These are phyloP conservation scores for Bipolaris victoriae DNA, from an alignment of 2,329 filamentous ascomycete species.

Conservation along the genomic window DNA sequence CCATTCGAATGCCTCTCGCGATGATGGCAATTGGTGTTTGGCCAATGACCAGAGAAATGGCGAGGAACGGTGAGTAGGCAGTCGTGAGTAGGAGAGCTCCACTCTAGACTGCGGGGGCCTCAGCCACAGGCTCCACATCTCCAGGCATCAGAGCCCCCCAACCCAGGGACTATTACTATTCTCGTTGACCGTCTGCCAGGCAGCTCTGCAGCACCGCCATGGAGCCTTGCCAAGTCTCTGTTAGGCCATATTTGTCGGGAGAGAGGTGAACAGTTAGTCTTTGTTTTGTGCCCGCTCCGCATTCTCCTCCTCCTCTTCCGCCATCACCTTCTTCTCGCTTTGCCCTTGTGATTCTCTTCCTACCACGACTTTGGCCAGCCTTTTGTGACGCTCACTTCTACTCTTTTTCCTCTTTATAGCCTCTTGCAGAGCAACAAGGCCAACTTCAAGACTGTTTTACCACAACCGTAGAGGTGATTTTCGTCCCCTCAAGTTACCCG, in stretches of 20 bases:
- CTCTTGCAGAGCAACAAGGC: too few species aligned
- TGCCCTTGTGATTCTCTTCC: too few species aligned
- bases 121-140: constrained; percentile 20
- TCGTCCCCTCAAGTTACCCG: too few species aligned
- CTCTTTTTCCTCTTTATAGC: too few species aligned
- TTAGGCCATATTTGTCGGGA: constrained; percentile 3
- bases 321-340: too few species aligned
- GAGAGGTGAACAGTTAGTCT: constrained; percentile 4
- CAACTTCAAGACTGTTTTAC: too few species aligned
- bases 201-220: constrained; percentile 16
- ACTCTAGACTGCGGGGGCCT: constrained; percentile 4
- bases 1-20: neutral
- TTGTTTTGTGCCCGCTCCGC: constrained; percentile 1
- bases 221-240: constrained; percentile 20
- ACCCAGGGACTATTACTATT: constrained; percentile 12
- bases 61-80: neutral
- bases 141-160: constrained; percentile 26
- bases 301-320: constrained; percentile 1
- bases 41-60: neutral
- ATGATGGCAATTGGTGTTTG: neutral
- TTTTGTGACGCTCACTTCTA: too few species aligned
- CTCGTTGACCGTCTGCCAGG: constrained; percentile 13
- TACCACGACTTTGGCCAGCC: too few species aligned
- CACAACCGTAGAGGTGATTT: too few species aligned
- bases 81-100: neutral